phyloP scores from a whole-genome alignment of 441 rosid species.

The Pelargonium cotyledonis region DNA sequence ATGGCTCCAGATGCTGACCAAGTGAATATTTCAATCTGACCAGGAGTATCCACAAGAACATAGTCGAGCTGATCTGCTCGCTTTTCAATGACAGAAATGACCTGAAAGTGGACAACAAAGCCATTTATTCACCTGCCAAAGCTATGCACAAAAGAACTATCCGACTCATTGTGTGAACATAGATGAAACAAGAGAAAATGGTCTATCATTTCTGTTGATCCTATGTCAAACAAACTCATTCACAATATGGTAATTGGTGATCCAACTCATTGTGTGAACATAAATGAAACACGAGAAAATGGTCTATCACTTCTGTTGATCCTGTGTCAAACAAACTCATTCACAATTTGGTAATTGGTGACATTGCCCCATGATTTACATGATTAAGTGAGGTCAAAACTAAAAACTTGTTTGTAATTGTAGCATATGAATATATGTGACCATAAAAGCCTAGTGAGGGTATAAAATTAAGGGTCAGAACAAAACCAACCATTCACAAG shows the following conservation, averaged over 20 bases:
- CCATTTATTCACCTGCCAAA: background rate
- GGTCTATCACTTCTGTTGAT: background rate
- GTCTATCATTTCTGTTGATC: background rate
- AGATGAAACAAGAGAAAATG: background rate
- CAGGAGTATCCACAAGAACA: conserved; percentile 96
- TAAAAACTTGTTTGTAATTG: background rate
- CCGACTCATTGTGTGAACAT: too few species aligned
- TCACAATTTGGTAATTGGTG: too few species aligned
- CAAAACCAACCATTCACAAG: background rate
- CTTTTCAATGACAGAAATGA: conserved; percentile 66
- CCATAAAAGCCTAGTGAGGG: background rate
- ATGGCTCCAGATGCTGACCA: conserved; percentile 99
- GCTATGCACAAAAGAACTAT: background rate
- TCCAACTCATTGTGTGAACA: too few species aligned
- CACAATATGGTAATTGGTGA: too few species aligned
- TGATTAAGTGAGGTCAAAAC: background rate
- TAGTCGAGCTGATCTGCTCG: conserved; percentile 92
- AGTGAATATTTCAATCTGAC: conserved; percentile 95
- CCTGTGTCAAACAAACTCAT: too few species aligned
- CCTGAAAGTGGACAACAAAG: conserved; percentile 35
- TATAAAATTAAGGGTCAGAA: background rate
- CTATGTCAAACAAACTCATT: too few species aligned
- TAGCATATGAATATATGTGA: background rate
- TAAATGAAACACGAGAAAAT: background rate
- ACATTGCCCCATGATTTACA: background rate